A percentile compares a stretch with the other conserved stretches of the same genome.
Evolutionary conservation across 2,329 filamentous ascomycete genomes (phyloP).

Genomic region (Drechslerella dactyloides): DNA sequence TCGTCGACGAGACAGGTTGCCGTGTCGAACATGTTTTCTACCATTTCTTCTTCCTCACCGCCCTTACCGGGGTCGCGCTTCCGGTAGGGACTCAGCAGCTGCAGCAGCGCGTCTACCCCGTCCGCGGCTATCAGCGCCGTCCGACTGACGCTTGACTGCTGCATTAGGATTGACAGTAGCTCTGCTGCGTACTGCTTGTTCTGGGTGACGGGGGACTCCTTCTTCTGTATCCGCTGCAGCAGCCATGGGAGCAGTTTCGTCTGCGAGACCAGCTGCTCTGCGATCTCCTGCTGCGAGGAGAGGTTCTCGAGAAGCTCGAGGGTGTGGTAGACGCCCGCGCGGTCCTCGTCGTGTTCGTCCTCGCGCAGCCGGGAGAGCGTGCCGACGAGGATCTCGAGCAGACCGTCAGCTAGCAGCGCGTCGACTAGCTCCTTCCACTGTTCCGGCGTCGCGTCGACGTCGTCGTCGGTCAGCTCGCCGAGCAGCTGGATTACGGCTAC

Average conservation of each 20-base stretch:
- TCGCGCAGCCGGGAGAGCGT: conserved; percentile 77
- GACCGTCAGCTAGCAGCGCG: conserved; percentile 71
- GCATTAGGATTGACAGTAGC: conserved; percentile 84
- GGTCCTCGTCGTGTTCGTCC: conserved; percentile 74
- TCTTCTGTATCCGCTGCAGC: conserved; percentile 72
- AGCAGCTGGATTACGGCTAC: conserved; percentile 90
- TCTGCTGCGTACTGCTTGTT: conserved; percentile 97
- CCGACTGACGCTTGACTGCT: conserved; percentile 73
- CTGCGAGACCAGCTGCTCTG: conserved; percentile 74
- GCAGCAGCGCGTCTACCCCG: conserved; percentile 78
- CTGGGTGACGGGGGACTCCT: conserved; percentile 74
- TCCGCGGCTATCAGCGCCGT: conserved; percentile 69
- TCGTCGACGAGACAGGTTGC: conserved; percentile 82
- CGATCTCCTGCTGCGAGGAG: conserved; percentile 71
- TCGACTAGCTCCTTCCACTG: conserved; percentile 80
- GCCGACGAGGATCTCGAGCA: conserved; percentile 75
- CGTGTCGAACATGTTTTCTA: conserved; percentile 90
- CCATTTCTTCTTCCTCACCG: conserved; percentile 89
- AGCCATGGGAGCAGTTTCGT: conserved; percentile 77
- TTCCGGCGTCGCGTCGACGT: conserved; percentile 78
- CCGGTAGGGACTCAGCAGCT: conserved; percentile 82
- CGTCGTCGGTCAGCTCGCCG: conserved; percentile 89
- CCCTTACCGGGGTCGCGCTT: conserved; percentile 84
- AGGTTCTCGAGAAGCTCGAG: conserved; percentile 79
- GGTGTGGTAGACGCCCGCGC: conserved; percentile 84